Conservation (phyloP, 2,329 filamentous ascomycete genomes). For the Aspergillus sergii region DNA sequence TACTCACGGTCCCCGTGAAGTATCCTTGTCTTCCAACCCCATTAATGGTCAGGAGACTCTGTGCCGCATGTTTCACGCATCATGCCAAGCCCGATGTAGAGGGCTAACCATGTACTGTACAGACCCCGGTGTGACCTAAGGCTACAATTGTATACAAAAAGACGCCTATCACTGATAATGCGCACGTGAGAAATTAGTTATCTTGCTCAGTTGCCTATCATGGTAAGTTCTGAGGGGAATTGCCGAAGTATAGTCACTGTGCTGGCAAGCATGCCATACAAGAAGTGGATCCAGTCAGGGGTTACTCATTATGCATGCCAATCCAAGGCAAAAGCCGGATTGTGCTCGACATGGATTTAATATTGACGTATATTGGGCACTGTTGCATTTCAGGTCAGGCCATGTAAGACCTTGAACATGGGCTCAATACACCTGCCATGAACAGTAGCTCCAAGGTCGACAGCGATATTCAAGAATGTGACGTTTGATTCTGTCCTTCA, state of each 20-base stretch:
- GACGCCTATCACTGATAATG: too few relatives aligned
- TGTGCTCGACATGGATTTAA: neutral
- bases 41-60: neutral
- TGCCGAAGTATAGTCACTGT: neutral
- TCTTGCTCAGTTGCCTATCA: neutral
- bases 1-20: neutral
- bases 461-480: neutral
- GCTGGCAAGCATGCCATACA: neutral
- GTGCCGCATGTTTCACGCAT: neutral
- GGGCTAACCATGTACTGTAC: too few relatives aligned
- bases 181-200: neutral
- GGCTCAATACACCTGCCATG: neutral
- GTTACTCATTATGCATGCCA: neutral
- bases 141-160: too few relatives aligned
- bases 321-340: neutral
- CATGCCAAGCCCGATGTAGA: neutral
- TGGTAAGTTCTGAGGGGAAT: neutral
- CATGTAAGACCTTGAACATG: neutral
- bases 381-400: neutral
- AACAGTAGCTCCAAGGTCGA: neutral
- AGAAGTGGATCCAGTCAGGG: neutral
- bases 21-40: neutral
- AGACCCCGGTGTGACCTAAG: neutral
- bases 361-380: neutral
- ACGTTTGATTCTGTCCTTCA: neutral